Evolutionary conservation across 2,329 filamentous ascomycete species (phyloP), one percentile per base, ranked within the genome.

Genomic region (Neocucurbitaria cava): DNA sequence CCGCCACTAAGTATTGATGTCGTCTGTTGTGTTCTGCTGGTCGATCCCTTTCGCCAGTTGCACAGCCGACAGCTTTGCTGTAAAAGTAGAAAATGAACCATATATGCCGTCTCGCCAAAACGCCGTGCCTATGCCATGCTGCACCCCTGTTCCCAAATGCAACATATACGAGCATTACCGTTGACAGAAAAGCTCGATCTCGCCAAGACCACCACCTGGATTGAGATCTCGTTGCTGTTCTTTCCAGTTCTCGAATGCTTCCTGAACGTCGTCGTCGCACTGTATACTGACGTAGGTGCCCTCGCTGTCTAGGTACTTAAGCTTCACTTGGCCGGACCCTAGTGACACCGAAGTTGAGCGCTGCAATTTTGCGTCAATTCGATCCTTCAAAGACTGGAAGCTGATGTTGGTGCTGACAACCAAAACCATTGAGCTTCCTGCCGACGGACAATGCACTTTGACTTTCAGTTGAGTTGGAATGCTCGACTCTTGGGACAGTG

Each of bases 391-490:
- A 21, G 91, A 95, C 63, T 95, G 91, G 77, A 96, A 98, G 36
- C 91, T 89, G 68, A 98, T 98, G 73, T 96, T 96, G 77, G 92
- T 96, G 28, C 92, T 90, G 38, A 96, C 96, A 10, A 99, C 94
- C n/a, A 99, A 83, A 0, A 94, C 97, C 54, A 97, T 89, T 65
- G 96, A 96, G 71, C 93, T 95, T 42, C 90, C 89, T 41, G 95
- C 91, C 3, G 78, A 75, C 3, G 78, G 77, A 71, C 91, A 96
- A 70, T 94, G 94, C 52, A 99, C 92, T 74, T 96, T 96, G 46
- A 97, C 93, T 78, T 97, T 98, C 46, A 99, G 84, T 71, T 98
- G 95, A 7, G 90, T 92, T 70, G 74, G 83, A 70, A 83, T 82
- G 52, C 60, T 68, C 5, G 64, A 58, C 17, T 68, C 50, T 48